Base-by-base conservation (phyloP, 2,329 filamentous ascomycete species). In the Pseudogymnoascus sp. region DNA sequence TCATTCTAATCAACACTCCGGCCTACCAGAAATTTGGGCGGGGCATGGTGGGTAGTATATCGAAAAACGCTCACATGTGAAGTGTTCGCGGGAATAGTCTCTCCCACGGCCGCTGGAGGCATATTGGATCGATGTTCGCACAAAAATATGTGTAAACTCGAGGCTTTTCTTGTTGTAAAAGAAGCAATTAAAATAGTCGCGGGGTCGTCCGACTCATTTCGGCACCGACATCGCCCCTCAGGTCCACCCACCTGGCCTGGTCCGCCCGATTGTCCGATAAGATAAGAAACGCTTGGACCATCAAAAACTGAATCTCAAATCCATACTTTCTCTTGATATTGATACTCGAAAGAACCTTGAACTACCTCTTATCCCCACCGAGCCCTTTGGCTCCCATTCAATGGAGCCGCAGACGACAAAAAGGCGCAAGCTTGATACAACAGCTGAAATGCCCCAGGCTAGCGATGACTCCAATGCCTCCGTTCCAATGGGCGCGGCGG, bases 81-180 rank as follows among this genome's bases (percentile, higher is more conserved):
- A 21, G 73, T 74, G 14, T 72, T 61, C 53, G 72, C 67, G 34
- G 73, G 73, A 42, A 75, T 69, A 16, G 73, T 71, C 60, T 74
- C 72, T 65, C 73, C 73, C 61, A 75, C 65, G 46, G 72, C 70
- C 38, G 73, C 70, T 28, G 70, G 46, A 28, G 72, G 71, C 72
- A 75, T 75, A 44, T 44, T 61, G 63, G 23, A 63, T 34, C 37
- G 42, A 46, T 46, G 10, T 40, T 62, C 37, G 60, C 31, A 46
- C 18, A 62, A n/a, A 18, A 59, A 62, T 36, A 56, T 36, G 50
- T 56, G 28, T 56, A 21, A 56, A 56, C 50, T 34, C 28, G 28
- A 56, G n/a, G 16, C 16, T 56, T 56, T 34, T 34, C 50, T 56
- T 56, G 50, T 18, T 14, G 50, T 31, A 56, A 21, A 56, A 56